Base-by-base conservation (phyloP, 2,329 filamentous ascomycete genomes). In the Ambrosiella cleistominuta region DNA sequence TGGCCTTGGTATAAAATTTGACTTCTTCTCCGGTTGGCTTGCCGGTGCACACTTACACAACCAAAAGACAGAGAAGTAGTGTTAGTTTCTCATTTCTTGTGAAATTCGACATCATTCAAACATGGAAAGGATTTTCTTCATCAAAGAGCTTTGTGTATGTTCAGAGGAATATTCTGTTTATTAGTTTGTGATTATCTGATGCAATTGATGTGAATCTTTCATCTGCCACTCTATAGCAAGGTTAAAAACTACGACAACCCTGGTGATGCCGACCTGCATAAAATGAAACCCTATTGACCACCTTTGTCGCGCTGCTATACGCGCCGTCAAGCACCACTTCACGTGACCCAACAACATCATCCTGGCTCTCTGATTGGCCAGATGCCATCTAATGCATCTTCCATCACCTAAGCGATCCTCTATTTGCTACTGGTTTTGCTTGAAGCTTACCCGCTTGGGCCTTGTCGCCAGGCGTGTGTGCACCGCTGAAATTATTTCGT, bases 231-330 rank as follows among this genome's bases (percentile, higher is more conserved):
- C 11, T 42, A 42, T 42, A 42, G 2, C 39, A 42, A 12, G 6
- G 39, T 42, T 42, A 42, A n/a, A 3, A 42, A 11, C 11, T n/a
- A 42, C 1, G 11, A 42, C 1, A 42, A n/a, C 11, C 39, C 6
- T n/a, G 1, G 4, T 12, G 11, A 42, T 42, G 6, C 6, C 11
- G 45, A 19, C 8, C 7, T 49, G 45, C 45, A 9, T n/a, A 2
- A 12, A 49, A 49, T 15, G 13, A 27, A 2, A 15, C 51, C 13
- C 35, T 36, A 37, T 35, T 52, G 35, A 15, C 11, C 6, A 52
- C 49, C 51, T 15, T 19, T 37, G 47, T 53, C 56, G 56, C 56
- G 56, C 49, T 57, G n/a, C 27, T 37, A 9, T 39, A 54, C 56
- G 56, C 56, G 47, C 49, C 15, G 12, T 36, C 2, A 37, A 38